Conservation (phyloP, 495 filamentous ascomycete genomes). For the Amorphotheca resinae region DNA sequence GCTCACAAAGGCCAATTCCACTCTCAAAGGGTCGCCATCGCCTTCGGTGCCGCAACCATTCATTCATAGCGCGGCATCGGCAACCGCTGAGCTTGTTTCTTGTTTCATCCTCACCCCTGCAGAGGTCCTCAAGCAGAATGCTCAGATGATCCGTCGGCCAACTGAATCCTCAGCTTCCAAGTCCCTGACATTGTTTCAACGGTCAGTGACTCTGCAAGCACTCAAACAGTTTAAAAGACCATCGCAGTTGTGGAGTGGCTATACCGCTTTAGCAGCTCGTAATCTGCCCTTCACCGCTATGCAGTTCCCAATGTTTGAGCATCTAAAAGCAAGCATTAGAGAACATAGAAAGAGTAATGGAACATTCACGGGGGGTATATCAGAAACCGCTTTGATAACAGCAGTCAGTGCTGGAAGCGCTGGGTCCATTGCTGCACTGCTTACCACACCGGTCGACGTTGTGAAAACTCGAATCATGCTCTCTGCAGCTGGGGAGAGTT, state of each 20-base stretch:
- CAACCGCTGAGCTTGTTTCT: conserved; percentile 63
- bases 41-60: conserved; percentile 45
- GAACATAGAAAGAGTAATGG: conserved; percentile 17
- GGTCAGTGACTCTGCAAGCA: conserved; percentile 35
- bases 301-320: conserved; percentile 82
- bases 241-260: conserved; percentile 61
- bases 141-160: conserved; percentile 48
- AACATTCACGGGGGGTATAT: conserved; percentile 22
- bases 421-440: conserved; percentile 53
- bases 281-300: conserved; percentile 81
- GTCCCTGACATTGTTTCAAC: conserved; percentile 8
- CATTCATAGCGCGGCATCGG: conserved; percentile 59
- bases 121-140: conserved; percentile 89
- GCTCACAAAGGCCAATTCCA: conserved; percentile 33
- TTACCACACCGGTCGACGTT: conserved; percentile 76
- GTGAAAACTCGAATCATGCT: conserved; percentile 75
- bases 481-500: conserved; percentile 27
- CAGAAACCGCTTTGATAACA: conserved; percentile 55
- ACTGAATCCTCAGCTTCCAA: conserved; percentile 9
- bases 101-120: conserved; percentile 80
- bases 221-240: conserved; percentile 42
- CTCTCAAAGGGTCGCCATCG: conserved; percentile 22
- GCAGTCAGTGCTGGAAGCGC: conserved; percentile 56
- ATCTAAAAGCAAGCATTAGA: conserved; percentile 34
- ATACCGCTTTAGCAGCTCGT: conserved; percentile 61